Conservation (phyloP, 352 stramenopile genomes). For the Hyaloperonospora brassicae region DNA sequence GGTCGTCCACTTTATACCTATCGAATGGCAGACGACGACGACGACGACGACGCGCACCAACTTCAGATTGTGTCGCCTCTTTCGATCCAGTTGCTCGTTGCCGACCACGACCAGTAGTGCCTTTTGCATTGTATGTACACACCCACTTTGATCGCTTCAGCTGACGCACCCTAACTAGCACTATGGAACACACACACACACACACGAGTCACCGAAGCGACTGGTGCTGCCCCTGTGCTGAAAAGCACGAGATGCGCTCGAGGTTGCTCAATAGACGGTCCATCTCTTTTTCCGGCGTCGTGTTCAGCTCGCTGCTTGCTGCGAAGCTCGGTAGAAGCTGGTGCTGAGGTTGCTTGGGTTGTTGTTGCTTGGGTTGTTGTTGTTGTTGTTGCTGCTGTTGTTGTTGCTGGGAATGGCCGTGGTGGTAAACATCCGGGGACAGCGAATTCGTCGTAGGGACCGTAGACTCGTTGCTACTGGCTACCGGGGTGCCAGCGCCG, state of each 20-base stretch:
- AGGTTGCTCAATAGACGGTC: constrained; percentile 59
- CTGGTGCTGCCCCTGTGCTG: constrained; percentile 24
- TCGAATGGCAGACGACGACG: too few species aligned
- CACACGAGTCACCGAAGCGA: too few species aligned
- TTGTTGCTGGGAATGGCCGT: constrained; percentile 11
- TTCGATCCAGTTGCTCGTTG: too few species aligned
- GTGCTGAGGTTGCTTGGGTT: constrained; percentile 8
- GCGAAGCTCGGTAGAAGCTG: constrained; percentile 11
- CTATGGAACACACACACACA: constrained; percentile 25
- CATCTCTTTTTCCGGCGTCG: constrained; percentile 44
- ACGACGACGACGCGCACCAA: too few species aligned
- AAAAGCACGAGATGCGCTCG: constrained; percentile 64
- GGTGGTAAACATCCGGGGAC: constrained; percentile 12
- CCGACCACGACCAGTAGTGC: too few species aligned
- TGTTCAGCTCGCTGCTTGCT: constrained; percentile 8
- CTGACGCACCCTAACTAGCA: neutral
- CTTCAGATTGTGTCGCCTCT: too few species aligned
- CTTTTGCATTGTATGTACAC: too few species aligned
- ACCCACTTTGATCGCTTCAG: too few species aligned
- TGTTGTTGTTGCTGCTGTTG: constrained; percentile 5
- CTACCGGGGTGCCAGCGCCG: constrained; percentile 17
- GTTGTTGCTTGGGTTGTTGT: constrained; percentile 8
- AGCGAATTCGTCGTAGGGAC: constrained; percentile 20
- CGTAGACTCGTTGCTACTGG: constrained; percentile 28
- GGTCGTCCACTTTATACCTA: too few species aligned